Conservation (phyloP, 2,329 filamentous ascomycete species). For the Aureobasidium pullulans region DNA sequence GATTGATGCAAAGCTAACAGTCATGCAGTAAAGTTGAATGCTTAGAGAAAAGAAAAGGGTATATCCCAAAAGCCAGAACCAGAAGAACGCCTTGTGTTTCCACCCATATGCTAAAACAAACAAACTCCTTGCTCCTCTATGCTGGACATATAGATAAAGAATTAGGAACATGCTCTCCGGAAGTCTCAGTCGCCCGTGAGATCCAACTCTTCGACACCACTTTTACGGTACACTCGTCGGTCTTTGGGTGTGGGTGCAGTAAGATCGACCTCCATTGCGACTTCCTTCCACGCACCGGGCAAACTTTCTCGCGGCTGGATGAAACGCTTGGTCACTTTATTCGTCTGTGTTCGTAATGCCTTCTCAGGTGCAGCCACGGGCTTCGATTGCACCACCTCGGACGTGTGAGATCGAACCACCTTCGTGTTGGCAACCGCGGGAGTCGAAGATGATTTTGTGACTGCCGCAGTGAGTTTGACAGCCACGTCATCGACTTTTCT, state of each 20-base stretch:
- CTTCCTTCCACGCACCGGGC: conserved; percentile 27
- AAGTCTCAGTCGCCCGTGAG: conserved; percentile 20
- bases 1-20: neutral
- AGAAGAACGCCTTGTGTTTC: neutral
- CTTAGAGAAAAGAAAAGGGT: neutral
- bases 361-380: neutral
- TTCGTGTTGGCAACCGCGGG: neutral
- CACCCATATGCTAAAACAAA: neutral
- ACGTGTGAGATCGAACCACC: neutral
- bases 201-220: conserved; percentile 30
- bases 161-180: neutral
- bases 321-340: conserved; percentile 19
- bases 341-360: neutral
- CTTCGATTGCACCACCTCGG: neutral
- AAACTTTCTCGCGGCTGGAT: conserved; percentile 27
- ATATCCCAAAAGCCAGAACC: neutral
- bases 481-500: neutral
- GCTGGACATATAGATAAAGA: neutral
- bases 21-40: neutral
- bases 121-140: neutral
- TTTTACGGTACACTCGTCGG: conserved; percentile 24
- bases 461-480: neutral
- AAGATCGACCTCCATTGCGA: conserved; percentile 22
- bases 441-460: neutral
- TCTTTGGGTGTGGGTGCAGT: conserved; percentile 1